Conservation (phyloP, 306 rosid genomes). For the Cucumis cinereus region DNA sequence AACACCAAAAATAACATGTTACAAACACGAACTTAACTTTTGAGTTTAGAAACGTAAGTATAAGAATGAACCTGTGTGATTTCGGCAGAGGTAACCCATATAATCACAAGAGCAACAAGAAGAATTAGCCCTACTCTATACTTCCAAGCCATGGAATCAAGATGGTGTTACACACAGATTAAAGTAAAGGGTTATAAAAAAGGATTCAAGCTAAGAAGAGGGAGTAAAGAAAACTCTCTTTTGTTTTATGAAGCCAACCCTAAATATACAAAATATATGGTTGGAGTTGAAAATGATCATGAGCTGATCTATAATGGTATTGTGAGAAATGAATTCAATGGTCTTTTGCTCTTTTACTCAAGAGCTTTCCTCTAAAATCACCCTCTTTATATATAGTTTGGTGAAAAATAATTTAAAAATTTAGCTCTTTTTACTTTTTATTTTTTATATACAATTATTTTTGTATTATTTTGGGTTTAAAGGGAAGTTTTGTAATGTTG, state of each 20-base stretch:
- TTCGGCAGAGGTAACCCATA: slow-evolving; percentile 2
- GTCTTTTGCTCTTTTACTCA: too few species aligned
- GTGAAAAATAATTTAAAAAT: too few species aligned
- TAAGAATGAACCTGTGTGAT: not conserved
- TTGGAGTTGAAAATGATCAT: too few species aligned
- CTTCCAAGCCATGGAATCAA: slow-evolving; percentile 3
- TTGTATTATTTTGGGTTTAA: not conserved
- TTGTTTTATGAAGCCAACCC: not conserved
- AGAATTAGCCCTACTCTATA: slow-evolving; percentile 6
- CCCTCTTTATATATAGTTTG: not conserved
- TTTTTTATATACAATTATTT: not conserved
- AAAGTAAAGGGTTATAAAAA: too few species aligned
- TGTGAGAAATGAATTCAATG: not conserved
- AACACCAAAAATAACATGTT: not conserved
- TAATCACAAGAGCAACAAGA: not conserved
- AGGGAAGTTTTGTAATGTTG: not conserved
- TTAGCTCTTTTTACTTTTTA: too few species aligned
- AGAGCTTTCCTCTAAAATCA: not conserved
- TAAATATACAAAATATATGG: not conserved
- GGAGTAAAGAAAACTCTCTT: too few species aligned
- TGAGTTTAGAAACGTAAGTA: not conserved
- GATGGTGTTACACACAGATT: not conserved
- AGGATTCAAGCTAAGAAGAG: too few species aligned
- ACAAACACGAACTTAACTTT: not conserved
- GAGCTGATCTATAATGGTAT: too few species aligned